A percentile compares a stretch with the other conserved stretches of the same genome.
These are phyloP conservation scores for Peronospora farinosa DNA, from an alignment of 352 stramenopile genomes.

Conservation along the genomic window DNA sequence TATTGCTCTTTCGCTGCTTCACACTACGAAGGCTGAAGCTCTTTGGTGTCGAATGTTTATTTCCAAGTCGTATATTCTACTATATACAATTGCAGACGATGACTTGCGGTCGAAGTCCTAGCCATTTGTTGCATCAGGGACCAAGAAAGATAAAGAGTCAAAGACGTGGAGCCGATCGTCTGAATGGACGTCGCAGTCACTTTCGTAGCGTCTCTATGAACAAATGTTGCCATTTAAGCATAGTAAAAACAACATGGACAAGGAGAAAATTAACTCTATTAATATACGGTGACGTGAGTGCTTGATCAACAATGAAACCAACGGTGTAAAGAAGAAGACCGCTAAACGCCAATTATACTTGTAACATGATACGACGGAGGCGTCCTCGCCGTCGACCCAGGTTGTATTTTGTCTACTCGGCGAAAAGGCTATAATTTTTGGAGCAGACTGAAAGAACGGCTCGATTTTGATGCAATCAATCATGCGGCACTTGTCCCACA, in stretches of 20 bases:
- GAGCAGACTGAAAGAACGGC: conserved; percentile 38
- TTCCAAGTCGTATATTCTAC: conserved; percentile 5
- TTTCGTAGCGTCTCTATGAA: conserved; percentile 57
- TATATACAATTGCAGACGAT: conserved; percentile 26
- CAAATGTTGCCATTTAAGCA: conserved; percentile 24
- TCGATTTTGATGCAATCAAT: conserved; percentile 45
- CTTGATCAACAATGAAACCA: conserved; percentile 13
- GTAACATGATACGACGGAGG: conserved; percentile 22
- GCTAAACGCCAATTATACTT: conserved; percentile 16
- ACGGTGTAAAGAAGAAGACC: conserved; percentile 8
- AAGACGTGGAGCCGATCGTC: conserved; percentile 30
- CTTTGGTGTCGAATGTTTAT: no score
- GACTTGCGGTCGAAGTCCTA: conserved; percentile 40
- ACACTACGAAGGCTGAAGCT: conserved; percentile 13
- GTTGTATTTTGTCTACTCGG: conserved; percentile 32
- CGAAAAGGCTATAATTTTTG: conserved; percentile 19
- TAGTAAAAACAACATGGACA: conserved; percentile 8
- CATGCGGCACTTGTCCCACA: conserved; percentile 38
- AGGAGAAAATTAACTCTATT: conserved; percentile 9
- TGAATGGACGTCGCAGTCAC: conserved; percentile 37
- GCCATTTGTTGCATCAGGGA: conserved; percentile 27
- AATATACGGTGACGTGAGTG: conserved; percentile 17
- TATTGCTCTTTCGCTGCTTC: no score
- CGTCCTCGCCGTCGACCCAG: conserved; percentile 19
- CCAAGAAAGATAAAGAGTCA: conserved; percentile 32